Evolutionary conservation across 2,329 filamentous ascomycete genomes (phyloP).

Genomic region (Aspergillus sp.): DNA sequence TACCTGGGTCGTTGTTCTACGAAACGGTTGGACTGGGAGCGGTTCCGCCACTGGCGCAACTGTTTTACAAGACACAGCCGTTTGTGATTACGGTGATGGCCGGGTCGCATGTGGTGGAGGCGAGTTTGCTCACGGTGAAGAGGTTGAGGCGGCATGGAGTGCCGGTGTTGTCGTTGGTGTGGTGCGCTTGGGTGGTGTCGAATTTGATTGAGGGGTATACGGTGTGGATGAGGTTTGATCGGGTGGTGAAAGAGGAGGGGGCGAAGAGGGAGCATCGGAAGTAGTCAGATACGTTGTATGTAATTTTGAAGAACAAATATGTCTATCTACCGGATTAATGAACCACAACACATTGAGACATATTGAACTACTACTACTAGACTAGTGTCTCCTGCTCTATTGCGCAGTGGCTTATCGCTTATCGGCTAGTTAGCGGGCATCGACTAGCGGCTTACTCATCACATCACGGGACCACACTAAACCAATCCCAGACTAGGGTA

Average conservation of each 20-base stretch:
- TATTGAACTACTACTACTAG: no score
- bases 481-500: conserved; percentile 30
- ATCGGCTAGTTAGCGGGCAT: conserved; percentile 7
- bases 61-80: conserved; percentile 62
- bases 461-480: conserved; percentile 31
- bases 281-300: conserved; percentile 7
- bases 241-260: conserved; percentile 44
- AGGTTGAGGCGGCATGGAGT: conserved; percentile 57
- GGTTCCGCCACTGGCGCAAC: conserved; percentile 60
- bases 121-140: conserved; percentile 47
- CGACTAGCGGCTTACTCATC: conserved; percentile 3
- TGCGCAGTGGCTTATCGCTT: background rate
- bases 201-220: conserved; percentile 57
- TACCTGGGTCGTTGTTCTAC: conserved; percentile 55
- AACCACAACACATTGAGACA: no score
- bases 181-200: conserved; percentile 57
- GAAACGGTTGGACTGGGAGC: conserved; percentile 48
- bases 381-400: no score
- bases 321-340: background rate
- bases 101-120: conserved; percentile 66
- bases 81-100: conserved; percentile 62
- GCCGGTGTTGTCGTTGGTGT: conserved; percentile 49
- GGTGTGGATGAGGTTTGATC: conserved; percentile 50
- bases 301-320: background rate
- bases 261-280: conserved; percentile 33